Conservation (phyloP, 2,329 filamentous ascomycete species). For the Grosmannia clavigera region DNA sequence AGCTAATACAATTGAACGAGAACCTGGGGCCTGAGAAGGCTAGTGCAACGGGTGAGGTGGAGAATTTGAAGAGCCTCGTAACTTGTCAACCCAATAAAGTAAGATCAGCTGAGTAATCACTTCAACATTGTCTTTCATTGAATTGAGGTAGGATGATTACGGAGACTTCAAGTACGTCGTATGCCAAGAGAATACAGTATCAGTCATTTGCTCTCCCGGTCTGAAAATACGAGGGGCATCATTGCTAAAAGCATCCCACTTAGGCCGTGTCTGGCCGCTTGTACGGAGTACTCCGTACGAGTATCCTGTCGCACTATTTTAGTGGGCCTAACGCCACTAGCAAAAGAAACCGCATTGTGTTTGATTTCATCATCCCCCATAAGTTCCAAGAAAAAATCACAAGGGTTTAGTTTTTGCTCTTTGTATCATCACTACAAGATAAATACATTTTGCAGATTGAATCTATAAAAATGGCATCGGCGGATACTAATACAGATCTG, state of each 20-base stretch:
- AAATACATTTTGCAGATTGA: background rate
- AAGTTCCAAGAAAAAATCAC: background rate
- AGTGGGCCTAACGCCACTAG: background rate
- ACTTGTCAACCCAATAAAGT: too few relatives aligned
- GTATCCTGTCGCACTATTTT: background rate
- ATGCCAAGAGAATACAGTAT: too few relatives aligned
- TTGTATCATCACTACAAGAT: background rate
- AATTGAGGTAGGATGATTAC: too few relatives aligned
- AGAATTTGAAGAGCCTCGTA: too few relatives aligned
- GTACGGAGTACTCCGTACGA: background rate
- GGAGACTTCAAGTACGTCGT: too few relatives aligned
- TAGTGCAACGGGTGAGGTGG: too few relatives aligned
- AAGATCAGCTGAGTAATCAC: too few relatives aligned
- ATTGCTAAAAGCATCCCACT: background rate
- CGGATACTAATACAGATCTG: background rate
- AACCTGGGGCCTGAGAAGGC: too few relatives aligned
- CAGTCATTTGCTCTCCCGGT: background rate
- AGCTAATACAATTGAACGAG: too few relatives aligned
- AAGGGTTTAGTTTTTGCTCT: background rate
- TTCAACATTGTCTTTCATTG: too few relatives aligned
- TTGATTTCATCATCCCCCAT: background rate
- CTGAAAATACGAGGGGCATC: background rate
- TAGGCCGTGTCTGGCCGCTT: background rate
- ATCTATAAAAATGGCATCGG: background rate
- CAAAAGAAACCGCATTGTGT: background rate